Percentiles rank a stretch among this genome's conserved stretches.
These are phyloP conservation scores for Glonium stellatum DNA, from an alignment of 495 filamentous ascomycete genomes.

Conservation along the genomic window DNA sequence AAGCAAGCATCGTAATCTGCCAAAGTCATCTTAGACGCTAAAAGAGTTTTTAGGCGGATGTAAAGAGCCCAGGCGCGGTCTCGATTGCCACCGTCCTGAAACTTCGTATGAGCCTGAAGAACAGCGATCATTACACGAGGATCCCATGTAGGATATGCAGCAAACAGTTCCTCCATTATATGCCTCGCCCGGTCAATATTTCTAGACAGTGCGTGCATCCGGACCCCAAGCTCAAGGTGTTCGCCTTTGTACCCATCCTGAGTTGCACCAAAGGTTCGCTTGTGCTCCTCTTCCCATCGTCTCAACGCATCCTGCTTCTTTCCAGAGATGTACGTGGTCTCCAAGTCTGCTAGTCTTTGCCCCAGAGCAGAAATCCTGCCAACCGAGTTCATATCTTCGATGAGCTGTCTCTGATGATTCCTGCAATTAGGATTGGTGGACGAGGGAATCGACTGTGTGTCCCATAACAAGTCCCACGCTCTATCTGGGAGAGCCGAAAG, in stretches of 20 bases:
- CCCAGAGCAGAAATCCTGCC: conserved; percentile 10
- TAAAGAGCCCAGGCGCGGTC: conserved; percentile 13
- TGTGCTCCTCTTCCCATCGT: conserved; percentile 20
- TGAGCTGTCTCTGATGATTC: conserved; percentile 6
- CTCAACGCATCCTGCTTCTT: conserved; percentile 13
- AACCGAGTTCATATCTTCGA: conserved; percentile 16
- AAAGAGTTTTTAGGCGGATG: background rate
- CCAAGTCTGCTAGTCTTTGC: conserved; percentile 7
- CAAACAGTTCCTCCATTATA: conserved; percentile 19
- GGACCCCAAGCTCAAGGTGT: conserved; percentile 19
- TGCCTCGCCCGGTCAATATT: conserved; percentile 15
- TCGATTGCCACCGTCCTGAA: conserved; percentile 1
- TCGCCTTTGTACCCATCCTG: conserved; percentile 2
- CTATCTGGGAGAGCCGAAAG: conserved; percentile 6
- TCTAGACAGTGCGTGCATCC: conserved; percentile 17
- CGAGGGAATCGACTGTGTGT: conserved; percentile 1
- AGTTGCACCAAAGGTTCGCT: background rate
- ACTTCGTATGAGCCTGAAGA: conserved; percentile 13
- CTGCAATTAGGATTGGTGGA: background rate
- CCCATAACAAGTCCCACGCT: conserved; percentile 21
- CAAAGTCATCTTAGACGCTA: conserved; percentile 2
- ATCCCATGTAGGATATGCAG: conserved; percentile 11
- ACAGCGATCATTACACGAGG: conserved; percentile 13
- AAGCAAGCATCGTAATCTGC: conserved; percentile 18
- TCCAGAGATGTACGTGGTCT: conserved; percentile 12